These are phyloP conservation scores for Diaporthe velutina DNA, from an alignment of 2,329 filamentous ascomycete genomes.

Conservation along the genomic window DNA sequence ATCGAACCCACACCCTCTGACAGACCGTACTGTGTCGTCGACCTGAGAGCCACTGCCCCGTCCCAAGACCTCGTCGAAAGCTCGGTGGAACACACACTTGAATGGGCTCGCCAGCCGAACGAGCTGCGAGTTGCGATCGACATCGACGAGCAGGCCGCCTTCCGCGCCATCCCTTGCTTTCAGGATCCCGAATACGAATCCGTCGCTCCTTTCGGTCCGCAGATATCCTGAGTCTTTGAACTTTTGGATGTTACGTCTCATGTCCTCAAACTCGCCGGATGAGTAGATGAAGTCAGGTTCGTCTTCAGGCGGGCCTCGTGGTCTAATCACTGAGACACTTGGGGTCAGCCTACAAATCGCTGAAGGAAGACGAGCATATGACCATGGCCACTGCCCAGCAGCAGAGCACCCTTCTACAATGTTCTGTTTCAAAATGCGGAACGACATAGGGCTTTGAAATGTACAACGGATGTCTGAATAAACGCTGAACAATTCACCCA, in stretches of 20 bases:
- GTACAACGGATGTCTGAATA: too few species aligned
- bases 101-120: conserved; percentile 57
- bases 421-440: too few species aligned
- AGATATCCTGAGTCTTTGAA: conserved; percentile 56
- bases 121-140: conserved; percentile 54
- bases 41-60: conserved; percentile 14
- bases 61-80: conserved; percentile 63
- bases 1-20: conserved; percentile 60
- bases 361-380: fast-evolving
- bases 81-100: conserved; percentile 67
- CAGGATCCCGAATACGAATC: conserved; percentile 69
- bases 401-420: too few species aligned
- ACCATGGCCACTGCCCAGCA: too few species aligned
- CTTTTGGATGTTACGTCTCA: conserved; percentile 54
- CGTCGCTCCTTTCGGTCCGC: conserved; percentile 58
- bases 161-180: not conserved
- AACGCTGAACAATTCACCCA: not conserved
- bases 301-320: conserved; percentile 53
- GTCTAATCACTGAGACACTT: conserved; percentile 59
- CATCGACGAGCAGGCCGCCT: conserved; percentile 52
- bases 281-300: conserved; percentile 64
- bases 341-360: not conserved
- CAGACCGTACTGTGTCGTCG: conserved; percentile 48
- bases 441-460: not conserved
- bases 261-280: conserved; percentile 56